Percentiles rank a stretch among this genome's conserved stretches.
Evolutionary conservation across 805 yeast genomes (phyloP).

Genomic region (Candida rishiriensis): DNA sequence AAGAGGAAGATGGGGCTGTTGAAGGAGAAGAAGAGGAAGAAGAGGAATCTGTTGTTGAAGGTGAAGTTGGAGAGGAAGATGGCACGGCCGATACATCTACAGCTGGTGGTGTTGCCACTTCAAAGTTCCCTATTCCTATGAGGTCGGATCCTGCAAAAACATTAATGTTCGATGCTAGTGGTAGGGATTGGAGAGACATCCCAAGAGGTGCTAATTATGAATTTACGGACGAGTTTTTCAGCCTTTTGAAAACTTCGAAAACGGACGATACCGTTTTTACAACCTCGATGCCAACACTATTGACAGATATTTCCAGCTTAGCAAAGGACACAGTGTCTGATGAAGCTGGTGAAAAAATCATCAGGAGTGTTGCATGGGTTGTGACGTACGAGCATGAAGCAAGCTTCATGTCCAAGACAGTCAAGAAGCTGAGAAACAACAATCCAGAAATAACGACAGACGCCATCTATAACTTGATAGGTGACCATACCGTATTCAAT

Average conservation of each 20-base stretch:
- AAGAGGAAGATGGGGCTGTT: conserved; percentile 16
- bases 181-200: conserved; percentile 70
- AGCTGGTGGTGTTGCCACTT: conserved; percentile 13
- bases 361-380: conserved; percentile 51
- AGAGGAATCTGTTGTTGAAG: conserved; percentile 6
- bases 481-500: conserved; percentile 44
- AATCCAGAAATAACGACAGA: conserved; percentile 42
- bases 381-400: conserved; percentile 31
- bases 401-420: conserved; percentile 18
- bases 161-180: conserved; percentile 52
- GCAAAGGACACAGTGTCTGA: conserved; percentile 22
- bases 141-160: conserved; percentile 28
- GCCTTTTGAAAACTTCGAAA: conserved; percentile 20
- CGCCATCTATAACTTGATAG: conserved; percentile 43
- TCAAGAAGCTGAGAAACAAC: conserved; percentile 12
- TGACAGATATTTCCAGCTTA: conserved; percentile 24
- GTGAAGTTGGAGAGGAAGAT: conserved; percentile 10
- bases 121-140: conserved; percentile 21
- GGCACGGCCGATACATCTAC: not conserved
- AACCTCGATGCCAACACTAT: conserved; percentile 25
- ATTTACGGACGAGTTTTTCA: conserved; percentile 25
- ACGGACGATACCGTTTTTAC: conserved; percentile 19
- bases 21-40: conserved; percentile 12
- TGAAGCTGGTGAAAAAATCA: conserved; percentile 34
- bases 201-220: conserved; percentile 54